Conservation (phyloP, 2,329 filamentous ascomycete genomes). For the Aspergillus costaricaensis region DNA sequence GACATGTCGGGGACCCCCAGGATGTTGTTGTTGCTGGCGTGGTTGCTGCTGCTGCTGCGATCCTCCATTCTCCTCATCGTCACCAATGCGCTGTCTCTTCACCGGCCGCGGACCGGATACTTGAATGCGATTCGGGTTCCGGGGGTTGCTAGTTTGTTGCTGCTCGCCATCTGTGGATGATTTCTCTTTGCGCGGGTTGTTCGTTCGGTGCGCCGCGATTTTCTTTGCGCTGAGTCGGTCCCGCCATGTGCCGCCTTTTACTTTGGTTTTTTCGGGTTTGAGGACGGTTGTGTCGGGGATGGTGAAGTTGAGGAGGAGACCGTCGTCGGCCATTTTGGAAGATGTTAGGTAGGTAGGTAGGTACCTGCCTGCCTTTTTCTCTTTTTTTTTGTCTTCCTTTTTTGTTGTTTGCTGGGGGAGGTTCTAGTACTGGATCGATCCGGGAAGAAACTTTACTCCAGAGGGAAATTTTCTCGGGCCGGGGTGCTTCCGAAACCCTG, state of each 20-base stretch:
- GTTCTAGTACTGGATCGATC: neutral
- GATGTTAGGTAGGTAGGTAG: neutral
- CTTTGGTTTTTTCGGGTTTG: conserved; percentile 59
- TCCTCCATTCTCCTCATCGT: conserved; percentile 31
- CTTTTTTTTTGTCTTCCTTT: neutral
- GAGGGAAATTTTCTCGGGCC: conserved; percentile 40
- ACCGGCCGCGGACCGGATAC: conserved; percentile 34
- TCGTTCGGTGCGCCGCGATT: conserved; percentile 57
- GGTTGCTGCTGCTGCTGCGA: neutral
- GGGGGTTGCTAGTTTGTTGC: conserved; percentile 16
- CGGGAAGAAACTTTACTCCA: conserved; percentile 15
- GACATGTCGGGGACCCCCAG: conserved; percentile 60
- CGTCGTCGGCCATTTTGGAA: conserved; percentile 80
- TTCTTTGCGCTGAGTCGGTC: conserved; percentile 82
- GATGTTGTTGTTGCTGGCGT: conserved; percentile 36
- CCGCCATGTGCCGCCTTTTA: conserved; percentile 92
- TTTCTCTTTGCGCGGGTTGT: conserved; percentile 30
- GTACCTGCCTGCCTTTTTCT: conserved; percentile 8
- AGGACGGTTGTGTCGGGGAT: conserved; percentile 67
- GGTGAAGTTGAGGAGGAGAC: conserved; percentile 91
- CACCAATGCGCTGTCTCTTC: conserved; percentile 40
- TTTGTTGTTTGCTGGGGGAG: neutral
- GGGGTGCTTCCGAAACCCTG: conserved; percentile 30
- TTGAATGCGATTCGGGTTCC: conserved; percentile 40
- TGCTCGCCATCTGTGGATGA: conserved; percentile 14